phyloP scores from a whole-genome alignment of 805 yeast genomes.

The Lipomyces kockii region DNA sequence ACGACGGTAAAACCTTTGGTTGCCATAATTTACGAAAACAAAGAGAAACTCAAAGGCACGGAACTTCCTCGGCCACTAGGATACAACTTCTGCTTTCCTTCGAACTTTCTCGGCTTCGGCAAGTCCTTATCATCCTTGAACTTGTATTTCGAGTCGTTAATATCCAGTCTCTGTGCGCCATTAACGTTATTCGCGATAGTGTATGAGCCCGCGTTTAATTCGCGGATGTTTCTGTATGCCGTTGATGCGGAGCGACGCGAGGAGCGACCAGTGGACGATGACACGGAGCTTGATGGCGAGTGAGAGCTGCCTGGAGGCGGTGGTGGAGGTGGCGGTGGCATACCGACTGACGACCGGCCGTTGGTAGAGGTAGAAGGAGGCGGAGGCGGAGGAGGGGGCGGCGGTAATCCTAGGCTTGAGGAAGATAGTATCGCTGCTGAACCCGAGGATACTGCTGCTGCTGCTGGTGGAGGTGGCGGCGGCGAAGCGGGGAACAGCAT shows the following conservation, averaged over 20 bases:
- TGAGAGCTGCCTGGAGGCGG: slow-evolving; percentile 37
- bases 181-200: slow-evolving; percentile 50
- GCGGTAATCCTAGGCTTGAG: slow-evolving; percentile 5
- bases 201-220: slow-evolving; percentile 67
- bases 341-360: slow-evolving; percentile 25
- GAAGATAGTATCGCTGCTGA: not conserved
- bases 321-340: slow-evolving; percentile 42
- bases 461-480: slow-evolving; percentile 46
- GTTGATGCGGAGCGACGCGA: slow-evolving; percentile 15
- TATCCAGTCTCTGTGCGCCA: slow-evolving; percentile 47
- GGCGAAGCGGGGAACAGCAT: slow-evolving; percentile 22
- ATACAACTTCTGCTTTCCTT: slow-evolving; percentile 73
- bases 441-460: slow-evolving; percentile 17
- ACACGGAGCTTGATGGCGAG: slow-evolving; percentile 20
- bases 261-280: slow-evolving; percentile 13
- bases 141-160: slow-evolving; percentile 75
- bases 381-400: slow-evolving; percentile 27
- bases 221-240: slow-evolving; percentile 53
- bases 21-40: slow-evolving; percentile 38
- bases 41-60: slow-evolving; percentile 73
- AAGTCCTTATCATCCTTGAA: slow-evolving; percentile 69
- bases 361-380: slow-evolving; percentile 24
- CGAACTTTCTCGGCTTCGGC: slow-evolving; percentile 86
- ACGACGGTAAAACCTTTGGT: no score
- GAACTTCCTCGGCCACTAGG: slow-evolving; percentile 96